Evolutionary conservation across 805 yeast genomes (phyloP), one percentile per base, ranked within the genome.

Genomic region (Nakazawaea ishiwadae): DNA sequence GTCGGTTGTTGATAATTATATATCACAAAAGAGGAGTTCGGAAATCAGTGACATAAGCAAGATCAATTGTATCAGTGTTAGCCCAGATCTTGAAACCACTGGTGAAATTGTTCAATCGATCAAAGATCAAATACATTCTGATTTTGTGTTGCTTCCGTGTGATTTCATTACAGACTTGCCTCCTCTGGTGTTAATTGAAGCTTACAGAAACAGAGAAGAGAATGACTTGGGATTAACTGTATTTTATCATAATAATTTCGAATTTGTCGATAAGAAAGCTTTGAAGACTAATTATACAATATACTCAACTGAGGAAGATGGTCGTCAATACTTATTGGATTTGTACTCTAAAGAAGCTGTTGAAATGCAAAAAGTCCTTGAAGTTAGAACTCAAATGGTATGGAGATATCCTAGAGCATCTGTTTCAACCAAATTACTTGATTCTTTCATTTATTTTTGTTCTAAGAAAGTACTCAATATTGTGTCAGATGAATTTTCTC

Each of bases 161-260:
- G 99, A 95, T 60, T 86, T 93, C 57, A 70, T 95, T 40, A 89
- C 98, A 2, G 91, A 90, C 56, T 68, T 91, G 29, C 96, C 96
- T 3, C 96, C 98, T 9, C 91, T 86, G 53, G 82, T 83, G 15
- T 70, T 93, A 24, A 78, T 89, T 34, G 96, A 91, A 55, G 84
- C 83, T 38, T 90, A 81, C 59, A 71, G 96, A 53, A 81, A 81
- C 49, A 79, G 81, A 52, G 77, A 75, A 17, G 82, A 75, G 31
- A 63, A 68, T 21, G 87, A 85, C 48, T 60, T 84, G 35, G 93
- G 95, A 6, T 69, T 88, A 63, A 71, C 84, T 28, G 77, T 87
- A n/a, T 79, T 78, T 57, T 90, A 89, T 66, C 68, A 73, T 46
- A 90, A 90, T 58, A 69, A 65, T 23, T 67, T 85, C 47, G 96